These are phyloP conservation scores for Lobosporangium transversale DNA, from an alignment of 192 early-diverging fungal species.

Conservation along the genomic window DNA sequence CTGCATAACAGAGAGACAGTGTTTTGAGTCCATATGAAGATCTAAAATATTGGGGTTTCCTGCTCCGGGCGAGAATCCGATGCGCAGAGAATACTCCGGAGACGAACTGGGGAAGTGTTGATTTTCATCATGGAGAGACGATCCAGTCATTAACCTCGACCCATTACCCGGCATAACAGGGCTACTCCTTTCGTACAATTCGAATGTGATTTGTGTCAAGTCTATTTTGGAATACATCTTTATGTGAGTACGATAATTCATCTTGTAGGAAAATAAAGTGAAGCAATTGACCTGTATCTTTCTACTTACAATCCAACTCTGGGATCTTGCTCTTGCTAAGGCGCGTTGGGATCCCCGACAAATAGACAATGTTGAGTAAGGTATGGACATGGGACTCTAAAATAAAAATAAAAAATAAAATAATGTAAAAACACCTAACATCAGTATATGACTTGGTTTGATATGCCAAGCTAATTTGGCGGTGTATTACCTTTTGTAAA, in stretches of 20 bases:
- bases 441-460: no score
- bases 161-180: neutral
- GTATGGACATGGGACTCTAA: constrained; percentile 91
- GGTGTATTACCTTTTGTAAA: constrained; percentile 84
- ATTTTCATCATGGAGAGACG: neutral
- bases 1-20: constrained; percentile 67
- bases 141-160: neutral
- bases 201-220: constrained; percentile 97
- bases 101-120: neutral
- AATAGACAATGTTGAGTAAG: constrained; percentile 89
- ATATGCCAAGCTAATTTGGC: neutral
- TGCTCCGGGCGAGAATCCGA: constrained; percentile 91
- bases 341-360: constrained; percentile 83
- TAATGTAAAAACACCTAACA: neutral
- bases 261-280: neutral
- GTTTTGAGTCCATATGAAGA: constrained; percentile 85
- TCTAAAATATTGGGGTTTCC: constrained; percentile 92
- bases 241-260: neutral
- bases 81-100: constrained; percentile 88
- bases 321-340: constrained; percentile 70
- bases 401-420: neutral
- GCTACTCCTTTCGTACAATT: constrained; percentile 85
- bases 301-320: constrained; percentile 89
- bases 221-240: constrained; percentile 61
- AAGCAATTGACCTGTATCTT: no score